phyloP scores from a whole-genome alignment of 148 eudicot species.

The Pharnaceum exiguum region DNA sequence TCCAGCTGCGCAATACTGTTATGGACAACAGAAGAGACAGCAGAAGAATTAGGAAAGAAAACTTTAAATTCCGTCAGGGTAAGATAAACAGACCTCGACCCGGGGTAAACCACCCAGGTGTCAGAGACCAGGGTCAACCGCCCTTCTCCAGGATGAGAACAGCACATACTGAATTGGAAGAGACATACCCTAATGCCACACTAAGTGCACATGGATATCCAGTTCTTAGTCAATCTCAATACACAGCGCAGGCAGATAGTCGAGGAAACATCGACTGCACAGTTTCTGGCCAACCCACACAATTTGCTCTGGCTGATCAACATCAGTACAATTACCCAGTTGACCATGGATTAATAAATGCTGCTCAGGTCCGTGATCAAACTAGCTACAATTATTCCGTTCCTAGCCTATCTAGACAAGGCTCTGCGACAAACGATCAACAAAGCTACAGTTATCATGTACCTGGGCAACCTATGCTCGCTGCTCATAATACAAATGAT shows the following conservation, averaged over 20 bases:
- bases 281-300: not conserved
- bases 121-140: slow-evolving; percentile 5
- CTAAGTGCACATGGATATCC: slow-evolving; percentile 7
- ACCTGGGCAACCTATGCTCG: slow-evolving; percentile 24
- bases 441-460: slow-evolving; percentile 20
- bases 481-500: slow-evolving; percentile 22
- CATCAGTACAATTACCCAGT: slow-evolving; percentile 20
- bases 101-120: too few relatives aligned
- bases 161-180: slow-evolving; percentile 13
- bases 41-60: slow-evolving; percentile 13
- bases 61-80: slow-evolving; percentile 8
- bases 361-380: too few relatives aligned
- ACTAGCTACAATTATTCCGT: slow-evolving; percentile 1
- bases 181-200: slow-evolving; percentile 20
- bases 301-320: too few relatives aligned
- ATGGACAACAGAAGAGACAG: slow-evolving; percentile 26
- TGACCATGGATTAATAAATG: too few relatives aligned
- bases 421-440: too few relatives aligned
- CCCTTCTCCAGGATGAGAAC: slow-evolving; percentile 4
- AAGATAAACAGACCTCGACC: too few relatives aligned
- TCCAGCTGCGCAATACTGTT: slow-evolving; percentile 35
- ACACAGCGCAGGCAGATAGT: not conserved
- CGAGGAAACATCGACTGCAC: not conserved
- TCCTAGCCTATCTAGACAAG: too few relatives aligned
- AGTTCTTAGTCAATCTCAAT: not conserved